These are phyloP conservation scores for Exutisphaerella laricina DNA, from an alignment of 2,329 filamentous ascomycete species.

Conservation along the genomic window DNA sequence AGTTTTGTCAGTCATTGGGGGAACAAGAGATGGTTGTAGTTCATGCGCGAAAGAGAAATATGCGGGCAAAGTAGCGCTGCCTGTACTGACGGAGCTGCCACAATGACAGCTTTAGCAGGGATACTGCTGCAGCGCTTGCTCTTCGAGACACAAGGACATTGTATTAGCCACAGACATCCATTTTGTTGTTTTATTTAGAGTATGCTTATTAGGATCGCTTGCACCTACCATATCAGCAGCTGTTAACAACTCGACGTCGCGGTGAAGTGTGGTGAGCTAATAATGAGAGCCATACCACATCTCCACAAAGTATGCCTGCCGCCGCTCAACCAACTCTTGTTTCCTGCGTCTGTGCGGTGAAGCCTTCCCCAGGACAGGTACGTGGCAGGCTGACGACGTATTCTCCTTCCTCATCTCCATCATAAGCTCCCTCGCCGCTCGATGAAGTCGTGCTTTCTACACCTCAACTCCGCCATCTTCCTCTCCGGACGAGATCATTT, in stretches of 20 bases:
- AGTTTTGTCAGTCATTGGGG: slow-evolving; percentile 51
- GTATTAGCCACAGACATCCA: too few relatives aligned
- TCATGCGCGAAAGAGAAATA: too few relatives aligned
- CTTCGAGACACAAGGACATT: too few relatives aligned
- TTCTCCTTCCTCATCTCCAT: not conserved
- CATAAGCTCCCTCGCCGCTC: not conserved
- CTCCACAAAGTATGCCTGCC: not conserved
- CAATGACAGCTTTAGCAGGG: too few relatives aligned
- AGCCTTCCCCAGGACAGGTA: not conserved
- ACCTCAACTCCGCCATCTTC: slow-evolving; percentile 11
- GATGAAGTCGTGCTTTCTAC: slow-evolving; percentile 1
- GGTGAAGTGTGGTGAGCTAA: slow-evolving; percentile 1
- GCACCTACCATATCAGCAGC: slow-evolving; percentile 15
- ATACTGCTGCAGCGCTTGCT: too few relatives aligned
- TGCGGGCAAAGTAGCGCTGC: too few relatives aligned
- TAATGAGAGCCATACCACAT: not conserved
- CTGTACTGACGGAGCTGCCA: too few relatives aligned
- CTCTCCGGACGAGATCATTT: slow-evolving; percentile 1
- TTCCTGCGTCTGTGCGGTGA: not conserved
- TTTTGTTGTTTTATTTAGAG: too few relatives aligned
- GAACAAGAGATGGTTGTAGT: slow-evolving; percentile 38
- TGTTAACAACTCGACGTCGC: too few relatives aligned
- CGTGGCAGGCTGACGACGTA: not conserved
- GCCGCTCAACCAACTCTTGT: not conserved
- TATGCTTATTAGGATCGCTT: slow-evolving; percentile 18